phyloP scores from a whole-genome alignment of 768 basidiomycete species.

The Amanita subjunquillea region DNA sequence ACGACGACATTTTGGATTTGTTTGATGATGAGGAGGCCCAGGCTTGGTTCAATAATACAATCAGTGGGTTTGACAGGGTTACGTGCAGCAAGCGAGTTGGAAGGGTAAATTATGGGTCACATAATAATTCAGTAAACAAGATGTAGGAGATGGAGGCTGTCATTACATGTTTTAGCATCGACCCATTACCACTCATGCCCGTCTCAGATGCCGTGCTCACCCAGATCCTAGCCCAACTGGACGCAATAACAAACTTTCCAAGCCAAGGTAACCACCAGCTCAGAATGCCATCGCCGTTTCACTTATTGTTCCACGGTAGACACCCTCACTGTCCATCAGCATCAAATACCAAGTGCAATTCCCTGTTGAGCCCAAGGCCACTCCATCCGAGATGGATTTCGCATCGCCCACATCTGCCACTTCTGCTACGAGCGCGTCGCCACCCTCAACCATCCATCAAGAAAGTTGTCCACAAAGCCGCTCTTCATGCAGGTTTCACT shows the following conservation, averaged over 20 bases:
- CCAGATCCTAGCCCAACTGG: constrained; percentile 65
- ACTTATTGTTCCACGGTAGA: no score
- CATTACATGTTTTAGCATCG: no score
- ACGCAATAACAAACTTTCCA: constrained; percentile 69
- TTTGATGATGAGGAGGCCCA: no score
- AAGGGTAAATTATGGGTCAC: no score
- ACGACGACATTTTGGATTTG: no score
- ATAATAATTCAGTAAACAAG: no score
- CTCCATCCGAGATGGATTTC: constrained; percentile 19
- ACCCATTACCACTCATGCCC: constrained; percentile 18
- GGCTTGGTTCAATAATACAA: no score
- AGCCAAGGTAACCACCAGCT: constrained; percentile 47
- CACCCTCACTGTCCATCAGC: no score
- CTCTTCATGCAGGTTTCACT: constrained; percentile 13
- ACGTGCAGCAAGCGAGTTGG: no score
- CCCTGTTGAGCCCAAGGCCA: constrained; percentile 9
- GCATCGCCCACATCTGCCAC: constrained; percentile 16
- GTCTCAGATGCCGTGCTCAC: constrained; percentile 50
- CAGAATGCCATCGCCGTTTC: no score
- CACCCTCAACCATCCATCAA: constrained; percentile 5
- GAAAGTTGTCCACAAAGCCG: constrained; percentile 14
- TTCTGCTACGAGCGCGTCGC: constrained; percentile 13
- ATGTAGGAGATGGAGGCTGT: no score
- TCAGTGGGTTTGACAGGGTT: no score
- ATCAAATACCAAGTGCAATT: constrained; percentile 5